Percentiles rank a stretch among this genome's conserved stretches.
These are phyloP conservation scores for Colletotrichum neosansevieriae DNA, from an alignment of 2,329 filamentous ascomycete species.

Conservation along the genomic window DNA sequence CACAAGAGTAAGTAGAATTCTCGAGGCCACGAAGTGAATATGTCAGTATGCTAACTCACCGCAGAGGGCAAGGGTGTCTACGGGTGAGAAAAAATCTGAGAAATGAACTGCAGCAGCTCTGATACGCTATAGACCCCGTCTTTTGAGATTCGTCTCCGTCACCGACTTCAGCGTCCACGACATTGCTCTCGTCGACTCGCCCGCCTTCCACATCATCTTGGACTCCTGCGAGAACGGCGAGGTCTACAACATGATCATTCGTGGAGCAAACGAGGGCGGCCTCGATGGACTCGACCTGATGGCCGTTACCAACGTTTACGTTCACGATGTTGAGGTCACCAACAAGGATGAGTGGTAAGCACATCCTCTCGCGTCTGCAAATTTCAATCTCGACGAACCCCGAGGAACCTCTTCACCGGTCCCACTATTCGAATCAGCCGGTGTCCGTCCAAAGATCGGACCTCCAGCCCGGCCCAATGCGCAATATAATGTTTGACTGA, in stretches of 20 bases:
- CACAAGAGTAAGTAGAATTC: slow-evolving; percentile 46
- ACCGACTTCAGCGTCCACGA: slow-evolving; percentile 62
- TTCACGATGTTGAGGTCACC: slow-evolving; percentile 71
- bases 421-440: background rate
- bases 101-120: background rate
- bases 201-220: slow-evolving; percentile 61
- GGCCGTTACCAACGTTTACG: slow-evolving; percentile 63
- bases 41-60: background rate
- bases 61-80: slow-evolving; percentile 30
- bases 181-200: slow-evolving; percentile 60
- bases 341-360: slow-evolving; percentile 70
- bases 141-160: slow-evolving; percentile 57
- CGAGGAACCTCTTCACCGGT: too few species aligned
- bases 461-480: background rate
- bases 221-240: slow-evolving; percentile 62
- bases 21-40: background rate
- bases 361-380: slow-evolving; percentile 53
- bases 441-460: background rate
- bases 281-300: slow-evolving; percentile 69
- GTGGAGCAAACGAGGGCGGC: slow-evolving; percentile 62
- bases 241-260: slow-evolving; percentile 66
- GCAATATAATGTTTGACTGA: background rate
- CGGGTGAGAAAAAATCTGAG: slow-evolving; percentile 3
- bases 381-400: too few species aligned
- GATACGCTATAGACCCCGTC: slow-evolving; percentile 49